Percentiles rank a stretch among this genome's conserved stretches.
These are phyloP conservation scores for Cerrena zonata DNA, from an alignment of 1,284 basidiomycete species.

Conservation along the genomic window DNA sequence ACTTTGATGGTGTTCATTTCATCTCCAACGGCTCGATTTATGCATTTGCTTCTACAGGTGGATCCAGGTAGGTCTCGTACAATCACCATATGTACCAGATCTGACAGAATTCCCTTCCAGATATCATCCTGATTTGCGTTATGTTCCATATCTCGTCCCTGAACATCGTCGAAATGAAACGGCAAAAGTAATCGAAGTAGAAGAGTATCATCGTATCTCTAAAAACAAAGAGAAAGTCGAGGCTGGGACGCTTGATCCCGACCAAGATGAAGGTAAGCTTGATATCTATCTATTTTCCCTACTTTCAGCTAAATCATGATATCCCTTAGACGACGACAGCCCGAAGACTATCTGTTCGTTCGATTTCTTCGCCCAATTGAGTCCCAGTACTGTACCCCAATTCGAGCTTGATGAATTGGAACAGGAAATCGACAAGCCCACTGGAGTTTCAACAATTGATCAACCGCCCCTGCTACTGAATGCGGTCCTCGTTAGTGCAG, in stretches of 20 bases:
- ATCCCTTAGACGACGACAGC: constrained; percentile 35
- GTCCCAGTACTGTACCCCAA: constrained; percentile 45
- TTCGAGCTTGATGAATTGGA: constrained; percentile 62
- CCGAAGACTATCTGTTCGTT: constrained; percentile 59
- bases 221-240: constrained; percentile 60
- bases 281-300: neutral
- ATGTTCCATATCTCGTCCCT: constrained; percentile 62
- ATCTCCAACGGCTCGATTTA: constrained; percentile 72
- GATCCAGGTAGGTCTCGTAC: constrained; percentile 42
- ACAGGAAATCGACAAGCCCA: constrained; percentile 64
- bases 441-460: constrained; percentile 55
- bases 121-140: constrained; percentile 58
- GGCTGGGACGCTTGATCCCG: constrained; percentile 50
- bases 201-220: constrained; percentile 55
- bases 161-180: constrained; percentile 52
- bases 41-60: constrained; percentile 62
- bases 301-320: neutral
- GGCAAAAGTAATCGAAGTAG: constrained; percentile 57
- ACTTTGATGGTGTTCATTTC: constrained; percentile 78
- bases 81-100: too few relatives aligned
- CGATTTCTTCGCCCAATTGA: constrained; percentile 56
- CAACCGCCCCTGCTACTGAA: constrained; percentile 54
- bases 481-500: constrained; percentile 66
- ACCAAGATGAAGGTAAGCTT: constrained; percentile 14
- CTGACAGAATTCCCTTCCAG: too few relatives aligned